phyloP scores from a whole-genome alignment of 257 asterid genomes.

The Thymus mandschuricus region DNA sequence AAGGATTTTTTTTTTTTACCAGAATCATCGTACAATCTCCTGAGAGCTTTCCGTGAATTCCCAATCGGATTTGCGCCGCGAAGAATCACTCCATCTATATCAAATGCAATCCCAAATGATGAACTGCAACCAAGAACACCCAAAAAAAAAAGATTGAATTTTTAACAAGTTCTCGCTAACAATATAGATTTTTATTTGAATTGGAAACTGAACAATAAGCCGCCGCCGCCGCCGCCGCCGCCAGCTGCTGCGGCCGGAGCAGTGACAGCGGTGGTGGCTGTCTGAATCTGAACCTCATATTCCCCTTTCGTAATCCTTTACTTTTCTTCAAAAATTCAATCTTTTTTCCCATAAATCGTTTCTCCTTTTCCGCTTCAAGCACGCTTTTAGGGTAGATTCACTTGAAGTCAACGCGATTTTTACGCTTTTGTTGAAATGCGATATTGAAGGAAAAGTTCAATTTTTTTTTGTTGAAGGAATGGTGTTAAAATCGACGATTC shows the following conservation, averaged over 20 bases:
- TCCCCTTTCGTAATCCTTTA: not conserved
- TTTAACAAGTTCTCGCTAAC: conserved; percentile 2
- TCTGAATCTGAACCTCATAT: conserved; percentile 51
- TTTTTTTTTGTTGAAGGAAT: too few relatives aligned
- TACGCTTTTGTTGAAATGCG: not conserved
- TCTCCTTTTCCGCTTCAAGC: not conserved
- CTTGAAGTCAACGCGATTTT: not conserved
- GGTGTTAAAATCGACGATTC: not conserved
- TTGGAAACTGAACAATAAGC: conserved; percentile 27
- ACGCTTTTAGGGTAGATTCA: not conserved
- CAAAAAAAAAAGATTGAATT: not conserved
- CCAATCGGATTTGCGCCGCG: conserved; percentile 62
- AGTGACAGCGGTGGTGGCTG: conserved; percentile 33
- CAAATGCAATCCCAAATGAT: conserved; percentile 70
- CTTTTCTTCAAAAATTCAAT: not conserved
- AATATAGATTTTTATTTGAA: not conserved
- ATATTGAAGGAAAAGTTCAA: not conserved
- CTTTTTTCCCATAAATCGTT: not conserved
- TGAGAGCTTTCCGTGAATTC: conserved; percentile 54
- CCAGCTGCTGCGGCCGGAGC: conserved; percentile 39
- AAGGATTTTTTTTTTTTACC: conserved; percentile 31
- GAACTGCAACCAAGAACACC: conserved; percentile 28
- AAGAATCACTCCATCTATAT: conserved; percentile 65
- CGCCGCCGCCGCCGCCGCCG: conserved; percentile 25
- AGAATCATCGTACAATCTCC: conserved; percentile 51